Percentiles rank a stretch among this genome's conserved stretches.
These are phyloP conservation scores for Triangularia verruculosa DNA, from an alignment of 2,329 filamentous ascomycete species.

Conservation along the genomic window DNA sequence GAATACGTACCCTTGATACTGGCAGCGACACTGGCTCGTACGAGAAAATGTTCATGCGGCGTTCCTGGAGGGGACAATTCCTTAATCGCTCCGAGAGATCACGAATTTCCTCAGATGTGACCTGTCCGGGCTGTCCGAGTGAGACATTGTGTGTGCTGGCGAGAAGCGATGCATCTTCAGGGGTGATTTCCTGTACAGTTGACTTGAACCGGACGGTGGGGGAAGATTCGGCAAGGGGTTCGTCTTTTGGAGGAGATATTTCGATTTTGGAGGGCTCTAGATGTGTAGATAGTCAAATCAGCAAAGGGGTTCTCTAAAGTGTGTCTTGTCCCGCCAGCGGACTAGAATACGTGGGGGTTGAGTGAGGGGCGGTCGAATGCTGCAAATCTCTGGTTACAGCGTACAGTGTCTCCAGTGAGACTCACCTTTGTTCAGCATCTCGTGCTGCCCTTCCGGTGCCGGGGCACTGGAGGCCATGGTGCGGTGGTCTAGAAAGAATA, in stretches of 20 bases:
- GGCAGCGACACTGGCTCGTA: slow-evolving; percentile 92
- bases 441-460: slow-evolving; percentile 7
- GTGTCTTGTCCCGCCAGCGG: not conserved
- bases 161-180: slow-evolving; percentile 35
- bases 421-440: slow-evolving; percentile 14
- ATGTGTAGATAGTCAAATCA: slow-evolving; percentile 3
- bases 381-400: slow-evolving; percentile 10
- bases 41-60: slow-evolving; percentile 78
- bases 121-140: slow-evolving; percentile 38
- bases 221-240: slow-evolving; percentile 13
- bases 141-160: slow-evolving; percentile 24
- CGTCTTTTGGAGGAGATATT: slow-evolving; percentile 9
- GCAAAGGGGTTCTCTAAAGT: not conserved
- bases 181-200: slow-evolving; percentile 66
- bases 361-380: slow-evolving; percentile 14
- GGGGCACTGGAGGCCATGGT: slow-evolving; percentile 18
- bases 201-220: slow-evolving; percentile 69
- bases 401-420: not conserved
- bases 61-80: slow-evolving; percentile 73
- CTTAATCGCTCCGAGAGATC: slow-evolving; percentile 71
- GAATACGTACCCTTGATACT: slow-evolving; percentile 68
- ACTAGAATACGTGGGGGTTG: slow-evolving; percentile 12
- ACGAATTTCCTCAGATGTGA: slow-evolving; percentile 62
- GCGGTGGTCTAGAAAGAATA: not conserved
- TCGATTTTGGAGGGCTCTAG: slow-evolving; percentile 16